These are phyloP conservation scores for Penicillium sumatraense DNA, from an alignment of 2,329 filamentous ascomycete species.

Conservation along the genomic window DNA sequence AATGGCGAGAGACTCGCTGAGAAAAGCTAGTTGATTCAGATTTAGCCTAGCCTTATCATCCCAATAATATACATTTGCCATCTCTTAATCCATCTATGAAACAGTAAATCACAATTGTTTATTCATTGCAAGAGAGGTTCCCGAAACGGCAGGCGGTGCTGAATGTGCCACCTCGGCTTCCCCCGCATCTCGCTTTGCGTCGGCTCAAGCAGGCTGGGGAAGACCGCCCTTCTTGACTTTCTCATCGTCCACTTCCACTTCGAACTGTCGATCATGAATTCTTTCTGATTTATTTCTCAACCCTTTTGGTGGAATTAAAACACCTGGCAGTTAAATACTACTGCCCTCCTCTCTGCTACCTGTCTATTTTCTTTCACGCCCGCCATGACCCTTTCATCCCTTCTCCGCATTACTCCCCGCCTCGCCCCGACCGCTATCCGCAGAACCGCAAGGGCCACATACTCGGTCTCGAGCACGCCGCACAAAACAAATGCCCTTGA, in stretches of 20 bases:
- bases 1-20: conserved; percentile 5
- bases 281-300: not conserved
- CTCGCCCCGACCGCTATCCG: conserved; percentile 35
- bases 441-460: conserved; percentile 35
- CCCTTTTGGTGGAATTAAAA: not conserved
- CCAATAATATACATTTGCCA: too few relatives aligned
- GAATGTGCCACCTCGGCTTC: conserved; percentile 25
- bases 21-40: not conserved
- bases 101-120: not conserved
- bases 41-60: too few relatives aligned
- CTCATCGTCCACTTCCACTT: conserved; percentile 1
- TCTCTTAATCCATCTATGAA: not conserved
- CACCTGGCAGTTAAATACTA: conserved; percentile 10
- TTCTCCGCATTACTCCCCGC: conserved; percentile 47
- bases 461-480: conserved; percentile 30
- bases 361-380: not conserved
- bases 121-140: not conserved
- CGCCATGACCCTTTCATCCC: conserved; percentile 42
- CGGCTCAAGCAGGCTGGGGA: conserved; percentile 31
- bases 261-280: conserved; percentile 15
- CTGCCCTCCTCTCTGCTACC: not conserved
- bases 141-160: not conserved
- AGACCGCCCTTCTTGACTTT: not conserved
- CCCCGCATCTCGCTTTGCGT: conserved; percentile 46
- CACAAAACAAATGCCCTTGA: conserved; percentile 52